phyloP scores from a whole-genome alignment of 371 early-diverging fungal species.

The Rhizopus microsporus region DNA sequence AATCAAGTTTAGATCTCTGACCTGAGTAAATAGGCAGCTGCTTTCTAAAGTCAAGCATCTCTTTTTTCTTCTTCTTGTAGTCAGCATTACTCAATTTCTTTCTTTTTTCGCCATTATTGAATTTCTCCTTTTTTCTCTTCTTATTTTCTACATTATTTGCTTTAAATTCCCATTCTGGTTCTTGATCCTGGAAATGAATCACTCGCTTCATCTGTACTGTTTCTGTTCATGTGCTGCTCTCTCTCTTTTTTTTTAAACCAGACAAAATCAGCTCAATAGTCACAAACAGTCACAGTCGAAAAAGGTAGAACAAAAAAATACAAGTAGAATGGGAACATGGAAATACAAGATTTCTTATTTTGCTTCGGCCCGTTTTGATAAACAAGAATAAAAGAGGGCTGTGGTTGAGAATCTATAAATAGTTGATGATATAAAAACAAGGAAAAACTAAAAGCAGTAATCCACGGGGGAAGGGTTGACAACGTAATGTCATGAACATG shows the following conservation, averaged over 20 bases:
- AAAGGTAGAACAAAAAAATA: no score
- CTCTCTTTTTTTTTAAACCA: background rate
- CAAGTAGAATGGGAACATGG: no score
- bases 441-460: no score
- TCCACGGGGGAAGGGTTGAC: no score
- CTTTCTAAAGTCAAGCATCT: slow-evolving; percentile 46
- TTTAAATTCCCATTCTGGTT: slow-evolving; percentile 21
- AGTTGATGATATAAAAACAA: no score
- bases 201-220: slow-evolving; percentile 23
- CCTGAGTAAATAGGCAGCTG: slow-evolving; percentile 50
- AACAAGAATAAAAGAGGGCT: no score
- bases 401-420: no score
- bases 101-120: slow-evolving; percentile 12
- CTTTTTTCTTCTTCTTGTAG: slow-evolving; percentile 34
- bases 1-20: slow-evolving; percentile 10
- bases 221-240: background rate
- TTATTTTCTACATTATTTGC: slow-evolving; percentile 14
- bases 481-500: no score
- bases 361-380: no score
- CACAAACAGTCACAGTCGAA: background rate
- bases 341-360: no score
- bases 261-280: background rate
- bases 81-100: slow-evolving; percentile 23
- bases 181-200: slow-evolving; percentile 25
- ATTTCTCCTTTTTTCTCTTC: slow-evolving; percentile 22